These are phyloP conservation scores for Clarkia xantiana DNA, from an alignment of 345 rosid species.

Conservation along the genomic window DNA sequence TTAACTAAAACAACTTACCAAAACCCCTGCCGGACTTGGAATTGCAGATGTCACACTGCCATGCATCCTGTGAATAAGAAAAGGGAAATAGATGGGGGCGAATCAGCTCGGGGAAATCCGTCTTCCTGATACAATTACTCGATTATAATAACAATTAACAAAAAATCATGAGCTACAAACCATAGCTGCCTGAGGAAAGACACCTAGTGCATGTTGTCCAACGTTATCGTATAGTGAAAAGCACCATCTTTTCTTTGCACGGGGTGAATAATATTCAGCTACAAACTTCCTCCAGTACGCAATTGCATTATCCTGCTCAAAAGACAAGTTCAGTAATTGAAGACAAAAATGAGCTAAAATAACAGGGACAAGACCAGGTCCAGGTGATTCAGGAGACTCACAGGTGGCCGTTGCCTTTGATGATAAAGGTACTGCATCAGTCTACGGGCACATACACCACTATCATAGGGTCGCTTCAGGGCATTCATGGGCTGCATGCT, in stretches of 20 bases:
- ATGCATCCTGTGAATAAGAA: conserved; percentile 52
- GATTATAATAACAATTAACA: no score
- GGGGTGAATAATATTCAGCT: conserved; percentile 83
- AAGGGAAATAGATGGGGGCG: neutral
- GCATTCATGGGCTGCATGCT: conserved; percentile 44
- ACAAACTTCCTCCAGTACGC: conserved; percentile 96
- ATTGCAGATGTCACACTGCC: conserved; percentile 94
- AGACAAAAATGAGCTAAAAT: neutral
- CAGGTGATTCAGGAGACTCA: conserved; percentile 23
- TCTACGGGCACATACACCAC: conserved; percentile 85
- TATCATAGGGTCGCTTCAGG: conserved; percentile 47
- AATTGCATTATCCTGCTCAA: conserved; percentile 61
- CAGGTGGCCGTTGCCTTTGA: conserved; percentile 76
- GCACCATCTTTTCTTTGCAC: conserved; percentile 98
- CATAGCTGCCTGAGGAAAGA: conserved; percentile 92
- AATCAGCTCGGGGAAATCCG: neutral
- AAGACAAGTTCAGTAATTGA: conserved; percentile 1
- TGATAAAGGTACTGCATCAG: conserved; percentile 94
- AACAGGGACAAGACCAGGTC: no score
- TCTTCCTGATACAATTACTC: neutral
- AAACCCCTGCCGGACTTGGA: conserved; percentile 96
- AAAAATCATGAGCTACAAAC: conserved; percentile 28
- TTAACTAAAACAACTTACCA: conserved; percentile 45
- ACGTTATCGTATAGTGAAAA: conserved; percentile 77
- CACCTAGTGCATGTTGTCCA: conserved; percentile 88